Percentiles rank a stretch among this genome's conserved stretches.
Conservation (phyloP, 169 alveolate genomes). For the Cryptosporidium xiaoi region DNA sequence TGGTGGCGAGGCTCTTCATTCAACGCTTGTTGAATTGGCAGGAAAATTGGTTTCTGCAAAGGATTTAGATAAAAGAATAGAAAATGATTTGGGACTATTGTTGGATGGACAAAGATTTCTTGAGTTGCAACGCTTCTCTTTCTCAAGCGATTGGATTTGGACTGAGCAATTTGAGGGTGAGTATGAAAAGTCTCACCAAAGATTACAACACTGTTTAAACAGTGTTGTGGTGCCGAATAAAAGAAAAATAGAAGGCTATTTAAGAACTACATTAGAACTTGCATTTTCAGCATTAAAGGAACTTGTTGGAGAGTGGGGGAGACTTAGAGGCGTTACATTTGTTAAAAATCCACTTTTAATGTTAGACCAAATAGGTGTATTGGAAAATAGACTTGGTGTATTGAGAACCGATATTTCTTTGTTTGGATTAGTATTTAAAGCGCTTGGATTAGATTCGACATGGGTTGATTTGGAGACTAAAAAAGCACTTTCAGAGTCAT, state of each 20-base stretch:
- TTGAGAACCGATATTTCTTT: constrained; percentile 20
- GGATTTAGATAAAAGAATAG: constrained; percentile 88
- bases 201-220: constrained; percentile 64
- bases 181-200: constrained; percentile 89
- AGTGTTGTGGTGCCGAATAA: constrained; percentile 21
- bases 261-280: constrained; percentile 17
- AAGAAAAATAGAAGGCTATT: constrained; percentile 38
- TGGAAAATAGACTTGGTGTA: constrained; percentile 31
- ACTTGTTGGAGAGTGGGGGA: constrained; percentile 31
- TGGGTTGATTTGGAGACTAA: constrained; percentile 43
- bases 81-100: constrained; percentile 86
- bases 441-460: constrained; percentile 25
- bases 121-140: constrained; percentile 90
- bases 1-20: constrained; percentile 79
- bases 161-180: constrained; percentile 93
- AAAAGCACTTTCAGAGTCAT: constrained; percentile 79
- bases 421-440: constrained; percentile 12
- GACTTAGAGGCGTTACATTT: constrained; percentile 35
- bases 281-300: constrained; percentile 10
- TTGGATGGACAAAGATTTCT: constrained; percentile 90
- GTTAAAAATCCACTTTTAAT: constrained; percentile 47
- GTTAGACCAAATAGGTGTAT: constrained; percentile 31
- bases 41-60: constrained; percentile 89
- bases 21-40: constrained; percentile 81
- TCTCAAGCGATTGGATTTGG: constrained; percentile 92